Base-by-base conservation (phyloP, 2,329 filamentous ascomycete genomes). In the Pseudocercospora vitis region DNA sequence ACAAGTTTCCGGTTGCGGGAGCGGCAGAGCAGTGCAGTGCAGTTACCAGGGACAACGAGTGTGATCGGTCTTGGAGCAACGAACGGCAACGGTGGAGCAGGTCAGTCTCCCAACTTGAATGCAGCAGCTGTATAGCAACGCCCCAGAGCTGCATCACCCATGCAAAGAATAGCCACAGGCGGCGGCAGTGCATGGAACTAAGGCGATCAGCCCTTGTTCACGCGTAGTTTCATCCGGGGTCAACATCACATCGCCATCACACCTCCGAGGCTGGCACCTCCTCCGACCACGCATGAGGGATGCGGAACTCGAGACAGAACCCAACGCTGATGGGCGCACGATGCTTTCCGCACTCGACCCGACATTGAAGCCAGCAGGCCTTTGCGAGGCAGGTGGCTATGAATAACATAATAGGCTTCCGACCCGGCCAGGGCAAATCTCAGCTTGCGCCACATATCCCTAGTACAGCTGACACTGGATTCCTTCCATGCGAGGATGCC, bases 41-140 rank as follows among this genome's bases (percentile, higher is more conserved):
- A 8, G 32, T 45, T 14, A 31, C 26, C 42, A 45, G 42, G 42
- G 42, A 45, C 42, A 45, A 45, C 42, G 42, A 45, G 26, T 28
- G 42, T 19, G 24, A 26, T 28, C 11, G 42, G n/a, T 26, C 19
- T 14, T 42, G 12, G 24, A 42, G 37, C 37, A 42, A 21, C 37
- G 21, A 42, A 42, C 37, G 37, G 37, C 9, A 23, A 18, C 37
- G n/a, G n/a, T n/a, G n/a, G n/a, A n/a, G n/a, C n/a, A n/a, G n/a
- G n/a, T n/a, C n/a, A n/a, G n/a, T n/a, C n/a, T n/a, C n/a, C n/a
- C n/a, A n/a, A n/a, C n/a, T n/a, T 21, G 37, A 18, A 7, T 18
- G 19, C 11, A 9, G 21, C 23, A 52, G 45, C 50, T 33, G 37
- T 37, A 32, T 23, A 51, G 49, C 50, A 48, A 53, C 44, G 31